Evolutionary conservation across 768 basidiomycete species (phyloP).

Genomic region (Lentinula edodes): DNA sequence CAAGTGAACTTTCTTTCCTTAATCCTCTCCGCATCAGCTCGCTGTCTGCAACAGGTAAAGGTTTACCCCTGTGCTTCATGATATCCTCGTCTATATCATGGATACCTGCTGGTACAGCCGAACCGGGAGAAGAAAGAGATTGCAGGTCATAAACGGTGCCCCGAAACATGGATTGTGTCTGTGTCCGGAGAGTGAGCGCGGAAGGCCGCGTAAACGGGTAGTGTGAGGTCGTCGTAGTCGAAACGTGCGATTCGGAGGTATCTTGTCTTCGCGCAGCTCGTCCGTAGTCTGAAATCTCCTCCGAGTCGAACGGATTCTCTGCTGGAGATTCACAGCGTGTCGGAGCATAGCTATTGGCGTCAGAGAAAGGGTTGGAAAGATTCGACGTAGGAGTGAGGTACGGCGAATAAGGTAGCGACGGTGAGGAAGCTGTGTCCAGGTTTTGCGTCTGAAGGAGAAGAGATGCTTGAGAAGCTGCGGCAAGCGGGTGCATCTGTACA

Average conservation of each 20-base stretch:
- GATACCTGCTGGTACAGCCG: neutral
- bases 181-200: neutral
- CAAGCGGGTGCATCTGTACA: neutral
- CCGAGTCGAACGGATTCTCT: neutral
- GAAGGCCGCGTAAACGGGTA: neutral
- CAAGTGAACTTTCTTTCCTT: neutral
- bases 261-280: neutral
- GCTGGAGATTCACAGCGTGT: neutral
- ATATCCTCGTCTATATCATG: neutral
- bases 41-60: neutral
- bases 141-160: neutral
- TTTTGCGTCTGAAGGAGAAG: neutral
- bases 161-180: neutral
- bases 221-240: neutral
- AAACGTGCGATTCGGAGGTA: neutral
- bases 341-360: neutral
- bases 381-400: neutral
- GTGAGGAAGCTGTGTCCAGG: neutral
- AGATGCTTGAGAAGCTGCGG: neutral
- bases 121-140: neutral
- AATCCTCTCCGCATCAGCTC: slow-evolving; percentile 2
- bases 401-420: neutral
- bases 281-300: neutral
- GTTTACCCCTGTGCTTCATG: neutral
- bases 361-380: neutral